Percentiles rank a stretch among this genome's conserved stretches.
phyloP scores from a whole-genome alignment of 208 protist species.

The Acanthamoeba sp. region DNA sequence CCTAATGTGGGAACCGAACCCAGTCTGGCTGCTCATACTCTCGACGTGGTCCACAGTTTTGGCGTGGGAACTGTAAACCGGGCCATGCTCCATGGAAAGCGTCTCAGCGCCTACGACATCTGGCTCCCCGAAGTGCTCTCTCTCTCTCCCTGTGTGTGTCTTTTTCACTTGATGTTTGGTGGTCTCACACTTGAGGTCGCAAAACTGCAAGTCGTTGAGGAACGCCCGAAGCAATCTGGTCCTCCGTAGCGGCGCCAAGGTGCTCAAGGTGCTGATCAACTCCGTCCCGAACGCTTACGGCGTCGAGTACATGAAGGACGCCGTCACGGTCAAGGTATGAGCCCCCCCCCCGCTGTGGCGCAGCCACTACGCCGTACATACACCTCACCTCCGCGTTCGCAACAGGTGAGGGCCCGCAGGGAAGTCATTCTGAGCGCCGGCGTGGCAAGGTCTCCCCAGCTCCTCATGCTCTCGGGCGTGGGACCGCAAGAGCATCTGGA shows the following conservation, averaged over 20 bases:
- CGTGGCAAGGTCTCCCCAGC: conserved; percentile 81
- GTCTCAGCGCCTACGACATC: conserved; percentile 14
- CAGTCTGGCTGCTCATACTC: too few relatives aligned
- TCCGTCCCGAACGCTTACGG: not conserved
- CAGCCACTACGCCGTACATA: not conserved
- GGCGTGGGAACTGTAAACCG: not conserved
- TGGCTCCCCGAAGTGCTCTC: not conserved
- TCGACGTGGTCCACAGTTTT: not conserved
- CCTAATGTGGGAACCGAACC: too few relatives aligned
- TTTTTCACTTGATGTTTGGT: too few relatives aligned
- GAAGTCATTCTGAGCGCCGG: conserved; percentile 86
- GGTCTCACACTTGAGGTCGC: too few relatives aligned
- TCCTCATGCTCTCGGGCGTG: conserved; percentile 86
- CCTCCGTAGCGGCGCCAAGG: not conserved
- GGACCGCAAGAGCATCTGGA: conserved; percentile 76
- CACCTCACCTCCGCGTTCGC: not conserved
- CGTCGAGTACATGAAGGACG: not conserved
- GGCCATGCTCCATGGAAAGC: not conserved
- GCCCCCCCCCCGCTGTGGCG: too few relatives aligned
- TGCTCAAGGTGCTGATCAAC: not conserved
- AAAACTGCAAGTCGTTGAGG: too few relatives aligned
- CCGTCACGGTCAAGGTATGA: not conserved
- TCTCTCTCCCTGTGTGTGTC: not conserved
- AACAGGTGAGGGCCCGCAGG: not conserved
- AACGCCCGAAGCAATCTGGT: not conserved